phyloP scores from a whole-genome alignment of 2,329 filamentous ascomycete genomes.

The Cercospora sp. region DNA sequence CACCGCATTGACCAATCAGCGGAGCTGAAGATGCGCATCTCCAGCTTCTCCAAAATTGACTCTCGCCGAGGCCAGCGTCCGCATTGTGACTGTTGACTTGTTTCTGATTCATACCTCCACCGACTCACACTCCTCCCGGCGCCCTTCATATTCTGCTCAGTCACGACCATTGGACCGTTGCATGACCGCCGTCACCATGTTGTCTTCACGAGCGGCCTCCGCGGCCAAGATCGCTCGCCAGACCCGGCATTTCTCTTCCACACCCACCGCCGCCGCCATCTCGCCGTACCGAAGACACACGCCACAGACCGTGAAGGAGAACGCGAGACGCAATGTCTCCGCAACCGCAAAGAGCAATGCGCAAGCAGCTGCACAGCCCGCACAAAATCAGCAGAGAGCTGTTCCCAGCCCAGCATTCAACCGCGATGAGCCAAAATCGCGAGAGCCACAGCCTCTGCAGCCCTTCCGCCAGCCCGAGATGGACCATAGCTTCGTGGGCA shows the following conservation, averaged over 20 bases:
- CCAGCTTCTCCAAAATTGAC: constrained; percentile 8
- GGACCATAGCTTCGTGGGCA: constrained; percentile 75
- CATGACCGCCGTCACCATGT: constrained; percentile 34
- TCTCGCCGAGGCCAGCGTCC: constrained; percentile 3
- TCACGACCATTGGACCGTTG: constrained; percentile 5
- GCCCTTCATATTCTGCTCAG: neutral
- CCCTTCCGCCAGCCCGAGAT: constrained; percentile 51
- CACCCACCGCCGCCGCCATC: constrained; percentile 43
- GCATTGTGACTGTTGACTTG: constrained; percentile 1
- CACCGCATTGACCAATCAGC: neutral
- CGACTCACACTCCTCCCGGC: neutral
- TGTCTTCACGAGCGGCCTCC: constrained; percentile 37
- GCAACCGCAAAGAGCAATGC: constrained; percentile 47
- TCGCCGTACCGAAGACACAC: constrained; percentile 44
- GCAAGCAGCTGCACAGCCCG: constrained; percentile 40
- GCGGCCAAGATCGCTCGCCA: constrained; percentile 42
- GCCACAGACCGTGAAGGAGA: constrained; percentile 18
- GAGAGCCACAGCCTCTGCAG: constrained; percentile 48
- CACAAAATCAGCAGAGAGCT: constrained; percentile 42
- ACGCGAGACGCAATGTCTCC: constrained; percentile 38
- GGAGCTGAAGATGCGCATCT: neutral
- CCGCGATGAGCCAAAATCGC: constrained; percentile 40
- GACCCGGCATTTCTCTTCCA: constrained; percentile 48
- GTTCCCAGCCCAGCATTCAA: constrained; percentile 53
- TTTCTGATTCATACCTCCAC: constrained; percentile 1